A percentile compares a stretch with the other conserved stretches of the same genome.
phyloP scores from a whole-genome alignment of 2,329 filamentous ascomycete species.

The Colletotrichum brevisporum region DNA sequence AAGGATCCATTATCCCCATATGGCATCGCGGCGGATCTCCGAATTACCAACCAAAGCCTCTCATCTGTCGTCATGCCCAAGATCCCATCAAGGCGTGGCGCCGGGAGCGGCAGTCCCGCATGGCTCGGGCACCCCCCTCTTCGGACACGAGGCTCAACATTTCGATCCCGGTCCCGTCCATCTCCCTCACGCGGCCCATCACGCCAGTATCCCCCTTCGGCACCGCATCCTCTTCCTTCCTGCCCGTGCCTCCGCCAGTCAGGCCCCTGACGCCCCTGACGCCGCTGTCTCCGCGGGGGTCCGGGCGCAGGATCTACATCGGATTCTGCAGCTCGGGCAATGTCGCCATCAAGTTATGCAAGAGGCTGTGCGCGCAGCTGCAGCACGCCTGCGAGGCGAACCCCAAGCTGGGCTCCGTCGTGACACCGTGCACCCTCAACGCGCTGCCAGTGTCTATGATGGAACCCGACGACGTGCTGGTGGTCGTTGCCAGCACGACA shows the following conservation, averaged over 20 bases:
- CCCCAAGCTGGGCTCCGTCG: constrained; percentile 33
- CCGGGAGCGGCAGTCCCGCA: constrained; percentile 12
- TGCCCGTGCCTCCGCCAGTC: constrained; percentile 26
- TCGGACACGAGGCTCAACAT: constrained; percentile 33
- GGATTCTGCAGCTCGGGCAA: constrained; percentile 40
- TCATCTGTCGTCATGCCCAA: constrained; percentile 35
- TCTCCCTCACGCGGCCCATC: constrained; percentile 31
- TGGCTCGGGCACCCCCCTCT: background rate
- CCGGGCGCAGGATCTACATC: constrained; percentile 35
- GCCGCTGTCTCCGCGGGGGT: constrained; percentile 25
- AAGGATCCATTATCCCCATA: constrained; percentile 38
- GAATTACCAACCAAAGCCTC: constrained; percentile 38
- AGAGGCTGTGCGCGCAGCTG: constrained; percentile 39
- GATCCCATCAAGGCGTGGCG: constrained; percentile 39
- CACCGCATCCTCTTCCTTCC: constrained; percentile 16
- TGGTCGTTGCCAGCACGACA: constrained; percentile 36
- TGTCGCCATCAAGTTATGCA: constrained; percentile 39
- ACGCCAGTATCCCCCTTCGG: constrained; percentile 37
- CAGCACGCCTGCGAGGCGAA: constrained; percentile 37
- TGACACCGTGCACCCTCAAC: constrained; percentile 37
- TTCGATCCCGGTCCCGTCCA: constrained; percentile 33
- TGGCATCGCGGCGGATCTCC: constrained; percentile 38
- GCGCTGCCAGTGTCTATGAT: constrained; percentile 32
- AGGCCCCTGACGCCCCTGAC: constrained; percentile 36
- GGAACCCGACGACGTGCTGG: constrained; percentile 27